Percentiles rank a stretch among this genome's conserved stretches.
phyloP scores from a whole-genome alignment of 1,139 yeast genomes.

The Debaryomycetaceae sp. region DNA sequence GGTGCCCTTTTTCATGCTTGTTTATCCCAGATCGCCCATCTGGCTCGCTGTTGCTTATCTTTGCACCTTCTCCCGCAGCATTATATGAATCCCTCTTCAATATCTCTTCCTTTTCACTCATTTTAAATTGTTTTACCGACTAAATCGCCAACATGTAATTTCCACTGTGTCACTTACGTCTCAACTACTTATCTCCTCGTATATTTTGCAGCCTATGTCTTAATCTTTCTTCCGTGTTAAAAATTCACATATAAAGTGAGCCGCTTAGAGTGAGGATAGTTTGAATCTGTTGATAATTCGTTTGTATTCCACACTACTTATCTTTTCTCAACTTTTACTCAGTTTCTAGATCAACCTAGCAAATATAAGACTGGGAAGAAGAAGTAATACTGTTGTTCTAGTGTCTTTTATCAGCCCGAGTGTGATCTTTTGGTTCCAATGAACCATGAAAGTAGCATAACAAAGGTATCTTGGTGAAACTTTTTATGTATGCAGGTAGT shows the following conservation, averaged over 20 bases:
- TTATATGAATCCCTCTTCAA: neutral
- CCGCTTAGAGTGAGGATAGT: constrained; percentile 1
- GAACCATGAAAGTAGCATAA: no score
- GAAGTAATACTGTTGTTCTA: no score
- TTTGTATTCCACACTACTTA: neutral
- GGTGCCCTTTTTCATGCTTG: neutral
- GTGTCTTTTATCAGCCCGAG: no score
- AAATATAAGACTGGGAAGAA: no score
- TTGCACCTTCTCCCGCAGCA: neutral
- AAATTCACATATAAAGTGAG: neutral
- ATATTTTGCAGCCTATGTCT: neutral
- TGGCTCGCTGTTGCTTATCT: neutral
- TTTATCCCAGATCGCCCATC: neutral
- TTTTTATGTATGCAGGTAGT: neutral
- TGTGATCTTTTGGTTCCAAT: no score
- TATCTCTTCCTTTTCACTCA: neutral
- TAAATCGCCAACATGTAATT: neutral
- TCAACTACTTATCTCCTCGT: neutral
- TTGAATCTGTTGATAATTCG: neutral
- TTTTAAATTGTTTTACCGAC: neutral
- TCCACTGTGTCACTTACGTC: neutral
- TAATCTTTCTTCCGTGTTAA: neutral
- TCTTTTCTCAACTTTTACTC: no score
- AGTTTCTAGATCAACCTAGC: no score
- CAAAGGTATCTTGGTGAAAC: no score